Conservation (phyloP, 257 asterid genomes). For the Oldenlandia corymbosa region DNA sequence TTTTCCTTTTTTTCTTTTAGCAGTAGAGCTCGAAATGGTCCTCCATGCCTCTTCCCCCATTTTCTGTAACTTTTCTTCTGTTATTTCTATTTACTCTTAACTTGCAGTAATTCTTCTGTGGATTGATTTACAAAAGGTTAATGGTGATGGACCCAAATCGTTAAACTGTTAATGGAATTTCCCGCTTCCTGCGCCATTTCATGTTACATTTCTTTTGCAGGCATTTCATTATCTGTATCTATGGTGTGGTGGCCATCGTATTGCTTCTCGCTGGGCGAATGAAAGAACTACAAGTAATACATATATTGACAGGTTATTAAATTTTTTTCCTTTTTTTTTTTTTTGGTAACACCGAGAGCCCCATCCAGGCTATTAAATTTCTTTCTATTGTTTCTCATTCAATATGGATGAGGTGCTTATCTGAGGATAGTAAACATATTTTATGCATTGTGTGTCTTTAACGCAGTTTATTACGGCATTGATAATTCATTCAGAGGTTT, state of each 20-base stretch:
- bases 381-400: constrained; percentile 13
- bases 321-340: constrained; percentile 19
- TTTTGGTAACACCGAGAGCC: too few relatives aligned
- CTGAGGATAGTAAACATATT: constrained; percentile 9
- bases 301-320: constrained; percentile 71
- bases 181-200: neutral
- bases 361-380: constrained; percentile 26
- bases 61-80: neutral
- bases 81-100: neutral
- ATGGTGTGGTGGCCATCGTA: constrained; percentile 67
- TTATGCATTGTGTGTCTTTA: constrained; percentile 18
- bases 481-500: constrained; percentile 65
- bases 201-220: constrained; percentile 38
- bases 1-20: constrained; percentile 4
- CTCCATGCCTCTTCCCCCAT: neutral
- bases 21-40: neutral
- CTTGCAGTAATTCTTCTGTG: neutral
- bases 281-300: constrained; percentile 63
- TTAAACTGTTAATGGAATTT: neutral
- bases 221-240: constrained; percentile 85
- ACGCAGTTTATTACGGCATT: constrained; percentile 83
- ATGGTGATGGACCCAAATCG: neutral
- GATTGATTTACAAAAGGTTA: neutral
- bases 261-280: constrained; percentile 82
- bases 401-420: constrained; percentile 21